phyloP scores from a whole-genome alignment of 2,329 filamentous ascomycete genomes.

The Trichoderma hamatum region DNA sequence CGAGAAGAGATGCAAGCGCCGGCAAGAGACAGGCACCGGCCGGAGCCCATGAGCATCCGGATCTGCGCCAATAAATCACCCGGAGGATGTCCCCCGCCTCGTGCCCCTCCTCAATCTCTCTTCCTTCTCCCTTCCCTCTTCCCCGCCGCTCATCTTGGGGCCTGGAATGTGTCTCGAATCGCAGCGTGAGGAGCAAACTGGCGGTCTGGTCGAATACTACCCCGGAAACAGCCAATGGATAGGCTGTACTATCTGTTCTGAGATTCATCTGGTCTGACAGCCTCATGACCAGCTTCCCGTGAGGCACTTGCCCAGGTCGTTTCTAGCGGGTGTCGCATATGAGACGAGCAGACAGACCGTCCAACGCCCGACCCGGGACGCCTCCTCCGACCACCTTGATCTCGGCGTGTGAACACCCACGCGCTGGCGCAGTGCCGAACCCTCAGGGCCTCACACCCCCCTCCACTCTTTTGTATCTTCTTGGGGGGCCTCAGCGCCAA shows the following conservation, averaged over 20 bases:
- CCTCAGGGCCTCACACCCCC: slow-evolving; percentile 5
- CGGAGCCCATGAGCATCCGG: background rate
- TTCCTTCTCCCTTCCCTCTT: slow-evolving; percentile 7
- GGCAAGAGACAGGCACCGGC: background rate
- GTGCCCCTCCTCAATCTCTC: background rate
- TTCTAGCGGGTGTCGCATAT: slow-evolving; percentile 11
- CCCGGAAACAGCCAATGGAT: background rate
- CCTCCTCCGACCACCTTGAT: slow-evolving; percentile 21
- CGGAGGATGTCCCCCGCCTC: slow-evolving; percentile 10
- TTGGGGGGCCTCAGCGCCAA: background rate
- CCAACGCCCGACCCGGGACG: slow-evolving; percentile 18
- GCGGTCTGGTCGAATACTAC: slow-evolving; percentile 22
- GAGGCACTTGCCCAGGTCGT: slow-evolving; percentile 13
- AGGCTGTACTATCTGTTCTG: background rate
- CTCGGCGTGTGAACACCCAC: slow-evolving; percentile 17
- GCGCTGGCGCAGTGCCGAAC: slow-evolving; percentile 14
- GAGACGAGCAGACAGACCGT: slow-evolving; percentile 4
- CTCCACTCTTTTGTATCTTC: background rate
- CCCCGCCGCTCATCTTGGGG: slow-evolving; percentile 14
- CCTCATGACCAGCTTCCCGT: slow-evolving; percentile 18
- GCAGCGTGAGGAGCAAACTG: slow-evolving; percentile 9
- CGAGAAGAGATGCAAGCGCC: background rate
- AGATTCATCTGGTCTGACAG: background rate
- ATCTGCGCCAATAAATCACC: slow-evolving; percentile 12
- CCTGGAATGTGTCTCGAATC: slow-evolving; percentile 23